Base-by-base conservation (phyloP, 345 rosid species). In the Nasturtium officinale region DNA sequence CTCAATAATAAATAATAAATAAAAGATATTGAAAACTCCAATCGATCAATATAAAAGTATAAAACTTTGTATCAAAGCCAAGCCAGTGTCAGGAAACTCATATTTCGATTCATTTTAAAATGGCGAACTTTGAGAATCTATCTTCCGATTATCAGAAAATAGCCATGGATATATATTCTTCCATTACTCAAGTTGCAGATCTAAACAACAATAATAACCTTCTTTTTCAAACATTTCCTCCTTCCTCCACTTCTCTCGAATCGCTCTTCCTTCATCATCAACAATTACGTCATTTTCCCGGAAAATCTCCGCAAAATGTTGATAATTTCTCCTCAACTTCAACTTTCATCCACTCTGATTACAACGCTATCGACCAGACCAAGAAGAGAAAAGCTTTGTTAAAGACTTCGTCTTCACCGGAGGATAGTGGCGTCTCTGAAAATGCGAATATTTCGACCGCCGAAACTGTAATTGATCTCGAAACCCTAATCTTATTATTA, bases 361-460 rank as follows among this genome's bases (percentile, higher is more conserved):
- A 81, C 13, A 70, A 61, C 57, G 63, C 37, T 5, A 6, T 45
- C 26, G 62, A 51, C 59, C 45, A 76, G 46, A 58, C 78, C 16
- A 77, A 77, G 82, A 74, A 67, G 67, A 82, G 82, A 51, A 58
- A 76, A 53, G 79, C 81, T 30, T 68, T 52, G 74, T 61, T 42
- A 81, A 83, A 29, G 6, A 80, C 83, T 47, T 74, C 83, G 48
- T 83, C 73, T 32, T 79, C 71, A 25, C 80, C 89, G 20, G 80
- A 72, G 37, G 84, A 77, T 55, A 79, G 78, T 40, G 73, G 62
- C 28, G 62, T 75, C 18, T 75, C 73, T 21, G 68, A 75, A 65
- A 58, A n/a, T 26, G 23, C 30, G 16, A 73, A 73, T 74, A 48
- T 26, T 28, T 35, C 13, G 32, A 30, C 64, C 42, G 35, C 57